Conservation (phyloP, 495 filamentous ascomycete genomes). For the Bacidia rubella region DNA sequence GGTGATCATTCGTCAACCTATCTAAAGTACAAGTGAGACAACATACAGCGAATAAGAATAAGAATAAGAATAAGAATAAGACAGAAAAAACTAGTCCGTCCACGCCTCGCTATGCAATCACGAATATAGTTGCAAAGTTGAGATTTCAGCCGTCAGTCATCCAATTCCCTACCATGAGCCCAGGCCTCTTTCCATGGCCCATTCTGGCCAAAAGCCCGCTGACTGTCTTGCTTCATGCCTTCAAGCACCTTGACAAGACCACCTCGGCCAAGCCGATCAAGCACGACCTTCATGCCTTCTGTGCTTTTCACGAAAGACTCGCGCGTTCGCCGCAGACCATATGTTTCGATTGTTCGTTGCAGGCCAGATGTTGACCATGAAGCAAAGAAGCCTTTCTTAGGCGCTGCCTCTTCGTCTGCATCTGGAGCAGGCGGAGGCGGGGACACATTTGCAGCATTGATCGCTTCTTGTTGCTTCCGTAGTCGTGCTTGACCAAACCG, state of each 20-base stretch:
- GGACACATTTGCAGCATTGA: slow-evolving; percentile 11
- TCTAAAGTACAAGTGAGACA: too few species aligned
- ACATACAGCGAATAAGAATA: too few species aligned
- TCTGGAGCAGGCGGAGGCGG: slow-evolving; percentile 11
- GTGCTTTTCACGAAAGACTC: slow-evolving; percentile 77
- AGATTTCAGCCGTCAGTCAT: not conserved
- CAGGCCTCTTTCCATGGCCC: slow-evolving; percentile 38
- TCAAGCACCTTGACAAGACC: slow-evolving; percentile 79
- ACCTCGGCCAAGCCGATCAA: slow-evolving; percentile 69
- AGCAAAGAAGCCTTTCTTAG: slow-evolving; percentile 50
- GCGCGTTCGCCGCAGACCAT: slow-evolving; percentile 70
- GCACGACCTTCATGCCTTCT: slow-evolving; percentile 88
- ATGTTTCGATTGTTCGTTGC: slow-evolving; percentile 78
- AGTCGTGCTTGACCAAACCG: slow-evolving; percentile 62
- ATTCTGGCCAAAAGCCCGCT: slow-evolving; percentile 30
- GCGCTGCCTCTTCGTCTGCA: slow-evolving; percentile 44
- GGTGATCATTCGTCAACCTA: too few species aligned
- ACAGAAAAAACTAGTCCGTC: not conserved
- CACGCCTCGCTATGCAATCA: not conserved
- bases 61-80: too few species aligned
- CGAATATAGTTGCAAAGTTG: not conserved
- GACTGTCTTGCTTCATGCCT: slow-evolving; percentile 61
- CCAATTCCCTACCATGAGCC: slow-evolving; percentile 25
- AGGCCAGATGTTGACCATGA: slow-evolving; percentile 69
- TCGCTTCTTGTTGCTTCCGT: slow-evolving; percentile 32